Evolutionary conservation across 257 asterid genomes (phyloP).

Genomic region (Solanum clarkiae): DNA sequence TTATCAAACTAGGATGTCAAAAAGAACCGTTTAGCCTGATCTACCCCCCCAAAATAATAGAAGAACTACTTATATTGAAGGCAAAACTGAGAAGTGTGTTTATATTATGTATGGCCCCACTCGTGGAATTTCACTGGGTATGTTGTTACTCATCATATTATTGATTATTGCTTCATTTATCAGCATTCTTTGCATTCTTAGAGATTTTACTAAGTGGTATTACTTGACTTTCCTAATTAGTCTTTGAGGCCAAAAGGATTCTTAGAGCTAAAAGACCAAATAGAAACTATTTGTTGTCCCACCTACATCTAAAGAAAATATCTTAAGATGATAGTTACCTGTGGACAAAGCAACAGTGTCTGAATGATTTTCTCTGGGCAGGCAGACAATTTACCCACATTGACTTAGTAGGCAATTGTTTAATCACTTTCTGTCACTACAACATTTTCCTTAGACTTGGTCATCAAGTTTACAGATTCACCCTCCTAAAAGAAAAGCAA

Average conservation of each 20-base stretch:
- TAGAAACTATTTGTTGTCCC: neutral
- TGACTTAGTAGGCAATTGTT: neutral
- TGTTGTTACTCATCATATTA: neutral
- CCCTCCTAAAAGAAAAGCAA: neutral
- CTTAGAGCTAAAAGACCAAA: neutral
- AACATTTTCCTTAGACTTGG: neutral
- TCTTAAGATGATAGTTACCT: neutral
- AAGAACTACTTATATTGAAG: neutral
- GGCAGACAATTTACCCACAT: neutral
- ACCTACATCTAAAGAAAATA: neutral
- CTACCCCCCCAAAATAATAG: neutral
- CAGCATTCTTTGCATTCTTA: neutral
- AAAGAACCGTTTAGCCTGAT: neutral
- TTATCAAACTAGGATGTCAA: neutral
- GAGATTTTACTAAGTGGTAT: neutral
- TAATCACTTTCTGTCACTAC: neutral
- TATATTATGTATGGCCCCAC: neutral
- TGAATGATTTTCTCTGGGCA: neutral
- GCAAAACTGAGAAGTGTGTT: neutral
- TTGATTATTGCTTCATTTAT: neutral
- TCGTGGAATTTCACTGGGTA: neutral
- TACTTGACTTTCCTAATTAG: neutral
- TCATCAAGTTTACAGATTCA: neutral
- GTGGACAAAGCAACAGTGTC: neutral
- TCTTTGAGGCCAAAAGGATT: neutral